A percentile compares a stretch with the other conserved stretches of the same genome.
phyloP scores from a whole-genome alignment of 2,329 filamentous ascomycete genomes.

The Monilinia polystroma region DNA sequence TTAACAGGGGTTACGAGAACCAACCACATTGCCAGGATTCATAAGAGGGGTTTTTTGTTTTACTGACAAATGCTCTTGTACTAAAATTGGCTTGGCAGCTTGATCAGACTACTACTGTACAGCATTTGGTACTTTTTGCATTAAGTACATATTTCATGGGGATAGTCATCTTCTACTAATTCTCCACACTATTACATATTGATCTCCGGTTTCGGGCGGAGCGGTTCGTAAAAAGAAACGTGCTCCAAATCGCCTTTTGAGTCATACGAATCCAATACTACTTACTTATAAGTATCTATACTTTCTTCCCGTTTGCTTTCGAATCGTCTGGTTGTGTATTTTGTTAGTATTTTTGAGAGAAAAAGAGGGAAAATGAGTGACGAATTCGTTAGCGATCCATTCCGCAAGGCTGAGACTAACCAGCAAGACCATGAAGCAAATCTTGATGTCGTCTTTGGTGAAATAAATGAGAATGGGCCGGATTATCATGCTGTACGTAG shows the following conservation, averaged over 20 bases:
- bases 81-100: too few species aligned
- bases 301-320: not conserved
- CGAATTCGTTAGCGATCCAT: not conserved
- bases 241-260: not conserved
- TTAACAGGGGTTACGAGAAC: not conserved
- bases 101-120: too few species aligned
- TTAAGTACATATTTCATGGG: too few species aligned
- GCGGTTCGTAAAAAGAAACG: not conserved
- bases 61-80: not conserved
- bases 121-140: too few species aligned
- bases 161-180: too few species aligned
- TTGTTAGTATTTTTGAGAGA: not conserved
- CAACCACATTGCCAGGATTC: not conserved
- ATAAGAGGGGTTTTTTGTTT: too few species aligned
- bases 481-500: conserved; percentile 17
- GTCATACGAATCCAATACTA: not conserved
- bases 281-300: not conserved
- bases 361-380: conserved; percentile 4
- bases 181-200: not conserved
- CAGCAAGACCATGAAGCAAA: conserved; percentile 1
- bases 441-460: conserved; percentile 17
- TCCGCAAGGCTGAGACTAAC: not conserved
- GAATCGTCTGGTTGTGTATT: not conserved
- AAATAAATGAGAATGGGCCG: conserved; percentile 19
- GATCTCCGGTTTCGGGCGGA: conserved; percentile 5